These are phyloP conservation scores for Erodium moschatum DNA, from an alignment of 441 rosid species.

Conservation along the genomic window DNA sequence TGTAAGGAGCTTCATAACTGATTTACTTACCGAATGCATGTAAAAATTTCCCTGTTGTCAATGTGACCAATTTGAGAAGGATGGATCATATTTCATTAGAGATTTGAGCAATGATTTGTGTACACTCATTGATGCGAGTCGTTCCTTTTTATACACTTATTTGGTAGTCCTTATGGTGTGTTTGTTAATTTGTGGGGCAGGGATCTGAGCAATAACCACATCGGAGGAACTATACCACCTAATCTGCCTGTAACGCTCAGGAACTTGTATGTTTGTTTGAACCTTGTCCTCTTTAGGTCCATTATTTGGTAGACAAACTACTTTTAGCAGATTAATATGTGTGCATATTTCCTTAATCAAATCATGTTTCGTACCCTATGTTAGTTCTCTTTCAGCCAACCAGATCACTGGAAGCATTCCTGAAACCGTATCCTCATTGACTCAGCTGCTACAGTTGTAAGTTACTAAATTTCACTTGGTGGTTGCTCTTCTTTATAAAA, in stretches of 20 bases:
- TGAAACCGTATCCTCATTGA: conserved; percentile 31
- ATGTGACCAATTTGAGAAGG: background rate
- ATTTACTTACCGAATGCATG: conserved; percentile 4
- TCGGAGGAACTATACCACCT: conserved; percentile 69
- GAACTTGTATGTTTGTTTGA: conserved; percentile 43
- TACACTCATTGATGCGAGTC: no score
- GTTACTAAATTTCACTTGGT: conserved; percentile 16
- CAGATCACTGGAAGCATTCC: conserved; percentile 54
- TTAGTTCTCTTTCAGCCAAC: conserved; percentile 54
- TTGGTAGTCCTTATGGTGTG: no score
- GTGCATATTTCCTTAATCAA: background rate
- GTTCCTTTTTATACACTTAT: no score
- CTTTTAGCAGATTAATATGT: background rate
- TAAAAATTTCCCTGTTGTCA: no score
- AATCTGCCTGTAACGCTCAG: conserved; percentile 55
- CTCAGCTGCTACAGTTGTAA: conserved; percentile 45
- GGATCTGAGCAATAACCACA: conserved; percentile 74
- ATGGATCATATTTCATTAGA: background rate
- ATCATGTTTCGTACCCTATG: conserved; percentile 17
- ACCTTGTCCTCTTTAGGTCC: conserved; percentile 4
- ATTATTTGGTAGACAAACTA: conserved; percentile 9
- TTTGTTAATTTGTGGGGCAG: conserved; percentile 36
- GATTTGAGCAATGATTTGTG: no score
- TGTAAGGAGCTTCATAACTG: conserved; percentile 38
- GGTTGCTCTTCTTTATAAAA: conserved; percentile 1